Conservation (phyloP, 2,329 filamentous ascomycete genomes). For the Simplicillium sp. region DNA sequence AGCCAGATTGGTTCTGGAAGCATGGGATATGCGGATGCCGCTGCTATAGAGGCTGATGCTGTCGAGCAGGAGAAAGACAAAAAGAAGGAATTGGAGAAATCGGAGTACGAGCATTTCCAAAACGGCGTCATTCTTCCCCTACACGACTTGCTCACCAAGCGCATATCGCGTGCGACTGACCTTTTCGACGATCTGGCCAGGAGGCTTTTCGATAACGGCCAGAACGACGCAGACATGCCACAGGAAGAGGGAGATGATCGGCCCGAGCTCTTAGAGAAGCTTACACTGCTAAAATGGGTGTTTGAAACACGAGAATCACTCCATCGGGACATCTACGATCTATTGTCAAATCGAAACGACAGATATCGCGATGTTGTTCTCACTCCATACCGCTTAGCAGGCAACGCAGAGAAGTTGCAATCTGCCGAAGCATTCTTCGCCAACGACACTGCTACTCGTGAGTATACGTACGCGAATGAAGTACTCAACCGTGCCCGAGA, state of each 20-base stretch:
- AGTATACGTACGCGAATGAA: conserved; percentile 61
- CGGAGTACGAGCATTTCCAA: conserved; percentile 79
- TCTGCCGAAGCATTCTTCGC: conserved; percentile 76
- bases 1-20: conserved; percentile 67
- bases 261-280: conserved; percentile 85
- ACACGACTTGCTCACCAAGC: conserved; percentile 67
- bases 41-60: conserved; percentile 68
- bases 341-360: conserved; percentile 76
- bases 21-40: conserved; percentile 76
- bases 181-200: conserved; percentile 70
- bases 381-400: conserved; percentile 65
- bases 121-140: conserved; percentile 73
- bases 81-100: conserved; percentile 64
- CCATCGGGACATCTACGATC: conserved; percentile 75
- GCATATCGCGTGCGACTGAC: conserved; percentile 63
- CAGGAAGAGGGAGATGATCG: conserved; percentile 94
- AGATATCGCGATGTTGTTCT: conserved; percentile 79
- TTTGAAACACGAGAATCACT: conserved; percentile 88
- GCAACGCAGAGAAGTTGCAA: conserved; percentile 68
- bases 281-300: conserved; percentile 93
- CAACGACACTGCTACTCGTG: conserved; percentile 65
- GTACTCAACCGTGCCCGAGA: conserved; percentile 63
- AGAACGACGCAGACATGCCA: conserved; percentile 65
- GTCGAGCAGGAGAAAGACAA: conserved; percentile 59
- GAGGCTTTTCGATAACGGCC: conserved; percentile 58